phyloP scores from a whole-genome alignment of 257 asterid genomes.

The Ocimum tenuiflorum region DNA sequence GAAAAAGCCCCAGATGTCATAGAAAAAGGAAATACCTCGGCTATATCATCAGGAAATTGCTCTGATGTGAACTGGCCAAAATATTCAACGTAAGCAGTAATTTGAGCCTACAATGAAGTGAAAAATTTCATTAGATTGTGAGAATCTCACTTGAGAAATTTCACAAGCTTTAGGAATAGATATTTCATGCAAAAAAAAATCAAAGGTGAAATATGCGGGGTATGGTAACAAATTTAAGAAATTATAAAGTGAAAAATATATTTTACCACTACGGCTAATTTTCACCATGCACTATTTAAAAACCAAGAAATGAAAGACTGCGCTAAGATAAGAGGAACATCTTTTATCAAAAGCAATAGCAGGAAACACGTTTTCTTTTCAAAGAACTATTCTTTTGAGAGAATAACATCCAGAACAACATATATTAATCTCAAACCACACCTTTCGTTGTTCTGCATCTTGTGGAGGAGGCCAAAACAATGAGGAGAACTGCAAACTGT shows the following conservation, averaged over 20 bases:
- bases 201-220: not conserved
- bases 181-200: not conserved
- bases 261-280: not conserved
- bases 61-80: slow-evolving; percentile 96
- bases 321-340: slow-evolving; percentile 5
- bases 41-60: slow-evolving; percentile 91
- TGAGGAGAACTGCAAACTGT: slow-evolving; percentile 81
- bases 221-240: slow-evolving; percentile 2
- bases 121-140: not conserved
- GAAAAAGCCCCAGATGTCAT: not conserved
- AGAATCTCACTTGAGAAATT: not conserved
- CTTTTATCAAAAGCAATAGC: not conserved
- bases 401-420: not conserved
- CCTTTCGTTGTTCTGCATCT: slow-evolving; percentile 83
- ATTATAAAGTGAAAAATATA: slow-evolving; percentile 3
- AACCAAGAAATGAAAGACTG: not conserved
- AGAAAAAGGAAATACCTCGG: slow-evolving; percentile 56
- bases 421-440: slow-evolving; percentile 16
- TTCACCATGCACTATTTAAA: slow-evolving; percentile 1
- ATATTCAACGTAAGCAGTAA: slow-evolving; percentile 82
- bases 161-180: not conserved
- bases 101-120: slow-evolving; percentile 56
- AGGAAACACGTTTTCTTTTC: not conserved
- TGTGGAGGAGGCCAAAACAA: slow-evolving; percentile 93
- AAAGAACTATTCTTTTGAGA: not conserved